Conservation (phyloP, 2,329 filamentous ascomycete species). For the Aspergillus nomiae region DNA sequence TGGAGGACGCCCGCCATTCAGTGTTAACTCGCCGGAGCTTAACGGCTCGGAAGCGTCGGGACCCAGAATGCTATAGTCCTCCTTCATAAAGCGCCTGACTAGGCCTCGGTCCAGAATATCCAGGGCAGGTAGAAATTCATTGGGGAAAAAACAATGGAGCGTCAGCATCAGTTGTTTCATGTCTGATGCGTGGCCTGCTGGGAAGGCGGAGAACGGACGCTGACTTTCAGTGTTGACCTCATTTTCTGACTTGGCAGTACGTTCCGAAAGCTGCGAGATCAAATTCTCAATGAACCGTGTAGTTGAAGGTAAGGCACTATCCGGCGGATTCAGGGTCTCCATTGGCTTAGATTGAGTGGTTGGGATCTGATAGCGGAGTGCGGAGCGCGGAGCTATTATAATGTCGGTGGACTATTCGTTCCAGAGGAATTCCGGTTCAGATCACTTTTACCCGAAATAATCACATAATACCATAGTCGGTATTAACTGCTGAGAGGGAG, state of each 20-base stretch:
- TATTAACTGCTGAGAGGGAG: not conserved
- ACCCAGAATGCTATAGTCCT: not conserved
- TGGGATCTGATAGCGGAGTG: not conserved
- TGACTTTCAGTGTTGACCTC: not conserved
- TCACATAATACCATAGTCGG: not conserved
- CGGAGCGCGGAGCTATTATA: no score
- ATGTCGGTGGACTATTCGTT: not conserved
- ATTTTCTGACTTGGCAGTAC: not conserved
- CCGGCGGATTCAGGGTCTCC: not conserved
- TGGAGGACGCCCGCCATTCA: not conserved
- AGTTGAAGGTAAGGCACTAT: slow-evolving; percentile 5
- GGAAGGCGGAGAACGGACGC: slow-evolving; percentile 9
- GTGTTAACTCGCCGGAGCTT: not conserved
- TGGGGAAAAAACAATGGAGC: slow-evolving; percentile 82
- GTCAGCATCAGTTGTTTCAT: slow-evolving; percentile 67
- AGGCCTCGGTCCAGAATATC: slow-evolving; percentile 82
- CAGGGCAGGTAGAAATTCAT: slow-evolving; percentile 77
- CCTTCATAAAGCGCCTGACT: slow-evolving; percentile 57
- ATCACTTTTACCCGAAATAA: not conserved
- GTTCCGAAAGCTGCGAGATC: slow-evolving; percentile 20
- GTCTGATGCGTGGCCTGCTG: slow-evolving; percentile 25
- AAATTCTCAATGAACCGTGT: slow-evolving; percentile 25
- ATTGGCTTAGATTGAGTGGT: not conserved
- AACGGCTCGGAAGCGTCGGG: not conserved
- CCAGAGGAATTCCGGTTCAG: not conserved